These are phyloP conservation scores for Pythium pectinolyticum DNA, from an alignment of 352 stramenopile species.

Conservation along the genomic window DNA sequence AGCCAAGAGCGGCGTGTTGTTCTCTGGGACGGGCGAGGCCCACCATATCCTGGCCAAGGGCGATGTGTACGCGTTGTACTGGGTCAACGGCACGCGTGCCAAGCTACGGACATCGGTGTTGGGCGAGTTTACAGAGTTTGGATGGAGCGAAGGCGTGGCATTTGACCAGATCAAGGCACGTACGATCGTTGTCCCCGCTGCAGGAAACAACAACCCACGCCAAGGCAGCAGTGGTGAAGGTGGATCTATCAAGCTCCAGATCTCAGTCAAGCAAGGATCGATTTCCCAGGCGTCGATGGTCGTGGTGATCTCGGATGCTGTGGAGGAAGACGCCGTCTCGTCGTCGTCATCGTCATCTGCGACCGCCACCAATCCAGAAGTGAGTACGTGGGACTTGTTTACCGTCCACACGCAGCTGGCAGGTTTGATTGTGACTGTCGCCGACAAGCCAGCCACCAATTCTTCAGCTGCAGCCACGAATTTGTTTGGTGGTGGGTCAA, in stretches of 20 bases:
- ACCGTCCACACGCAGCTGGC: slow-evolving; percentile 71
- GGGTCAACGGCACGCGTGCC: slow-evolving; percentile 53
- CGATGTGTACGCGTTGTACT: slow-evolving; percentile 80
- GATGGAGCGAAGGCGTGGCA: slow-evolving; percentile 62
- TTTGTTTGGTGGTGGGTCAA: slow-evolving; percentile 33
- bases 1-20: neutral
- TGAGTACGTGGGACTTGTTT: slow-evolving; percentile 53
- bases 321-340: too few relatives aligned
- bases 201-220: slow-evolving; percentile 32
- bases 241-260: slow-evolving; percentile 38
- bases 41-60: slow-evolving; percentile 73
- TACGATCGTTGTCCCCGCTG: slow-evolving; percentile 53
- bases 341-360: slow-evolving; percentile 15
- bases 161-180: slow-evolving; percentile 48
- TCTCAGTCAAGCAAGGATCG: slow-evolving; percentile 70
- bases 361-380: slow-evolving; percentile 24
- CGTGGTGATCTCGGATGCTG: slow-evolving; percentile 40
- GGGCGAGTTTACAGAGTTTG: slow-evolving; percentile 41
- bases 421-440: slow-evolving; percentile 66
- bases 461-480: neutral
- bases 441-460: slow-evolving; percentile 49
- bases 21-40: slow-evolving; percentile 41
- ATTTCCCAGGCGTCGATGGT: slow-evolving; percentile 75
- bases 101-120: slow-evolving; percentile 62
- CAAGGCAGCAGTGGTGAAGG: slow-evolving; percentile 19